Evolutionary conservation across 129 eudicot species (phyloP).

Genomic region (sunflower (Helianthus annuus)): HanXRQr2.0-SUNRISE NC_035433.2:120027765-120028264

Average conservation of each 20-base stretch:
- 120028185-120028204: no score
- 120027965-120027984: neutral
- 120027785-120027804: slow-evolving; percentile 8
- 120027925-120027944: neutral
- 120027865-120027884: neutral
- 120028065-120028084: neutral
- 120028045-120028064: neutral
- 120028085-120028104: neutral
- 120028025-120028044: neutral
- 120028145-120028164: neutral
- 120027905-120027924: neutral
- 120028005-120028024: neutral
- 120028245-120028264: no score
- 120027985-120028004: no score
- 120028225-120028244: no score
- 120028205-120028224: no score
- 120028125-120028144: neutral
- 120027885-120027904: neutral
- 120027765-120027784: slow-evolving; percentile 3
- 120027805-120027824: slow-evolving; percentile 4
- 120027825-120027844: neutral
- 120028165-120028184: neutral
- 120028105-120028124: neutral
- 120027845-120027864: neutral
- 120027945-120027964: neutral